Conservation (phyloP, 768 basidiomycete species). For the Boletellus sp. region DNA sequence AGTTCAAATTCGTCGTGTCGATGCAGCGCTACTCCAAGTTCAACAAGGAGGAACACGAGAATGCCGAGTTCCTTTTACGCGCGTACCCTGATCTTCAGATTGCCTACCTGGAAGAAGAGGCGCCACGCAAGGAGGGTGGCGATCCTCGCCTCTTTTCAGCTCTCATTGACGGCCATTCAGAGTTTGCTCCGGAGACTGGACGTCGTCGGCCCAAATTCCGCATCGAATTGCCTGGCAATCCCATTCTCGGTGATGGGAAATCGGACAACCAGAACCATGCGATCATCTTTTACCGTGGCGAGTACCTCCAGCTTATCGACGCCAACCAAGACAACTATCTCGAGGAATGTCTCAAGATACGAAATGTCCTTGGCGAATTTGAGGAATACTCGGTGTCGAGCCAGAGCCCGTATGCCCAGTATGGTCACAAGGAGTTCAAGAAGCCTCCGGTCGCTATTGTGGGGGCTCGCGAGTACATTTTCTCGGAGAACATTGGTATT, state of each 20-base stretch:
- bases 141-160: constrained; percentile 95
- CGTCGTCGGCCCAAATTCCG: constrained; percentile 94
- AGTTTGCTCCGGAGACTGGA: constrained; percentile 86
- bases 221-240: constrained; percentile 97
- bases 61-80: constrained; percentile 94
- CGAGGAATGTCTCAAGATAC: constrained; percentile 98
- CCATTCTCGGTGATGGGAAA: constrained; percentile 98
- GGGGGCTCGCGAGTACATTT: constrained; percentile 98
- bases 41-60: constrained; percentile 99
- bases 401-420: constrained; percentile 90
- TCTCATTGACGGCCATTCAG: constrained; percentile 96
- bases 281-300: constrained; percentile 98
- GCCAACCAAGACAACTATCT: constrained; percentile 99
- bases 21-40: constrained; percentile 99
- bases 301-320: constrained; percentile 98
- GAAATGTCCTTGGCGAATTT: constrained; percentile 96
- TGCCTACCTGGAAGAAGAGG: constrained; percentile 96
- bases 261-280: constrained; percentile 99
- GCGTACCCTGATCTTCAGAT: constrained; percentile 99
- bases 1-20: constrained; percentile 98
- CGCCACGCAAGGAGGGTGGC: constrained; percentile 88
- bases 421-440: constrained; percentile 85
- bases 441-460: constrained; percentile 92
- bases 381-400: constrained; percentile 85
- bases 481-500: constrained; percentile 99